phyloP scores from a whole-genome alignment of 2,329 filamentous ascomycete species.

The Paecilomyces sp. region DNA sequence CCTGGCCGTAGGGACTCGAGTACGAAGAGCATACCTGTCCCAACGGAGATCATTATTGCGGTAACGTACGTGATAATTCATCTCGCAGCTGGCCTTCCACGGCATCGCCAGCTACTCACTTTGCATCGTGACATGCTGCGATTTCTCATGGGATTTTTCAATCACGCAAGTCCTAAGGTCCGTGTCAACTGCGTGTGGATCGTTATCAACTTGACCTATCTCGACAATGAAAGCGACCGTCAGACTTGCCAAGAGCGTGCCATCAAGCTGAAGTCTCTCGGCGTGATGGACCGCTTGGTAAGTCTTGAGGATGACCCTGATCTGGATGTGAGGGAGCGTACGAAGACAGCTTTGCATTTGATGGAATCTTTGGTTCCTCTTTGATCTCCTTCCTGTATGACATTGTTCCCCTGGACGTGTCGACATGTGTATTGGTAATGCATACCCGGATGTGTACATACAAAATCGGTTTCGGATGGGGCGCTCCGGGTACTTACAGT shows the following conservation, averaged over 20 bases:
- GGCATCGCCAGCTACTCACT: constrained; percentile 70
- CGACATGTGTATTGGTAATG: neutral
- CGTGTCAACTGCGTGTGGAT: constrained; percentile 75
- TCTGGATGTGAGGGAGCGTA: constrained; percentile 74
- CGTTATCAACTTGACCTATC: constrained; percentile 76
- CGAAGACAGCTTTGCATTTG: constrained; percentile 70
- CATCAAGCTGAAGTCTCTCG: constrained; percentile 61
- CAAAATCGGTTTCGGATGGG: neutral
- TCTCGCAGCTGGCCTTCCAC: constrained; percentile 72
- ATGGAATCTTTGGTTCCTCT: constrained; percentile 39
- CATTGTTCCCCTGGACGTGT: neutral
- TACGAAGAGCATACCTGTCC: constrained; percentile 23
- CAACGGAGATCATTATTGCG: constrained; percentile 63
- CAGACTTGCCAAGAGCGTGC: constrained; percentile 61
- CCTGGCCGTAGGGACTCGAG: constrained; percentile 24
- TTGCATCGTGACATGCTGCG: constrained; percentile 69
- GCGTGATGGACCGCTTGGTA: constrained; percentile 61
- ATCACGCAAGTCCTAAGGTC: constrained; percentile 64
- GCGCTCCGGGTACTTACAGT: neutral
- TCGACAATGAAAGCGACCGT: constrained; percentile 65
- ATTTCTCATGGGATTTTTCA: constrained; percentile 65
- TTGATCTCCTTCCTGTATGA: neutral
- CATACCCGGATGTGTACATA: neutral
- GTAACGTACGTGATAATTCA: constrained; percentile 81
- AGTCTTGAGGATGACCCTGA: constrained; percentile 62